These are phyloP conservation scores for Mediolabrus comicus DNA, from an alignment of 108 stramenopile species.

Conservation along the genomic window DNA sequence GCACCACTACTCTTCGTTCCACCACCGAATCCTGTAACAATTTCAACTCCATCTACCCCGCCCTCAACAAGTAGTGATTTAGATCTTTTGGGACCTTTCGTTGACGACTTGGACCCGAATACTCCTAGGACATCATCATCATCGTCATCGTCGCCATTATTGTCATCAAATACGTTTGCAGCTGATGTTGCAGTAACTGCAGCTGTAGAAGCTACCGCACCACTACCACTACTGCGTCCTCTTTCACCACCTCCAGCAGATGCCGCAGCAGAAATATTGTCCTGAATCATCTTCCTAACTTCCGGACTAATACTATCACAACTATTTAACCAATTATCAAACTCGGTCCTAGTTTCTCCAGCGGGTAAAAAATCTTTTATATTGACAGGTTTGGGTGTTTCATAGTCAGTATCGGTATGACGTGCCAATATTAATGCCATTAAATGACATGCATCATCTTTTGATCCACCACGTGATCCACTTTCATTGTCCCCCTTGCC, in stretches of 20 bases:
- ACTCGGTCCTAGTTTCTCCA: constrained; percentile 55
- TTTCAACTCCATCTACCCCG: not conserved
- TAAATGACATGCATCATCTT: constrained; percentile 76
- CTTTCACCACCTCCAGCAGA: constrained; percentile 25
- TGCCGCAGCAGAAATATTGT: constrained; percentile 37
- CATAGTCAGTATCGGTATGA: constrained; percentile 70
- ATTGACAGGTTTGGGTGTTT: constrained; percentile 55
- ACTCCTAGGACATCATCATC: constrained; percentile 44
- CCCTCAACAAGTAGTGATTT: not conserved
- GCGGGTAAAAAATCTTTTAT: constrained; percentile 58
- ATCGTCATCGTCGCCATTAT: constrained; percentile 40
- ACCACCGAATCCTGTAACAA: not conserved
- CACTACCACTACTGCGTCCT: constrained; percentile 2
- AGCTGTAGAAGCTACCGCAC: not conserved
- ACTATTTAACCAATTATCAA: constrained; percentile 64
- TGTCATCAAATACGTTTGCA: constrained; percentile 4
- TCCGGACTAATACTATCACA: constrained; percentile 43
- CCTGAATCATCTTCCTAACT: constrained; percentile 53
- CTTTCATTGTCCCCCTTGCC: constrained; percentile 43
- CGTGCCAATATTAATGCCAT: constrained; percentile 67
- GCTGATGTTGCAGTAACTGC: not conserved
- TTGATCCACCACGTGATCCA: constrained; percentile 66
- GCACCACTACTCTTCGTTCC: not conserved
- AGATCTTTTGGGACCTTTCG: not conserved
- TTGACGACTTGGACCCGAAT: constrained; percentile 27